Evolutionary conservation across 2,329 filamentous ascomycete genomes (phyloP).

Genomic region (Fusarium goolgardi): DNA sequence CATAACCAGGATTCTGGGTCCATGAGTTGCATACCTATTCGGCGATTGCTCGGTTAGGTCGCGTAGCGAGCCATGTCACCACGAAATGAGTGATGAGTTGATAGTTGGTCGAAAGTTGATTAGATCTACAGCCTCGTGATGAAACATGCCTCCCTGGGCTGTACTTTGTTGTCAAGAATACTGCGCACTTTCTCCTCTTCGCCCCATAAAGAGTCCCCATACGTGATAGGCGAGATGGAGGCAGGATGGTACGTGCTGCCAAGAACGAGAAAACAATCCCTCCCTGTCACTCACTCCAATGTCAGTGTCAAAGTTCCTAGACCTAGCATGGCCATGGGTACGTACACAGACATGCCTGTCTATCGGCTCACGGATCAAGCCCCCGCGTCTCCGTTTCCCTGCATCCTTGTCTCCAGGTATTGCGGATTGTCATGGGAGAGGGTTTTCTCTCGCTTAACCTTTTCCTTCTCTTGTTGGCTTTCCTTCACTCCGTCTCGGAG

Average conservation of each 20-base stretch:
- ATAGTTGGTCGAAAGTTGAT: neutral
- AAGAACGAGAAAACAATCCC: constrained; percentile 12
- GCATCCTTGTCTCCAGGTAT: constrained; percentile 9
- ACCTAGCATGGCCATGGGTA: constrained; percentile 3
- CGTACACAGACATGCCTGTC: neutral
- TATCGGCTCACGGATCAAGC: constrained; percentile 28
- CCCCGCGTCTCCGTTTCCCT: constrained; percentile 24
- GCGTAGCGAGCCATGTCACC: constrained; percentile 10
- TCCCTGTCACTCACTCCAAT: constrained; percentile 9
- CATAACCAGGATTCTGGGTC: constrained; percentile 14
- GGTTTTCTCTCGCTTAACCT: constrained; percentile 19
- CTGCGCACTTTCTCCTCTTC: constrained; percentile 1
- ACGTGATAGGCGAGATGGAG: constrained; percentile 10
- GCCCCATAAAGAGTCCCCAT: constrained; percentile 15
- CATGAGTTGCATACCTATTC: constrained; percentile 21
- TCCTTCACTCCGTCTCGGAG: neutral
- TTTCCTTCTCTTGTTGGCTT: neutral
- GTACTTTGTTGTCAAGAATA: constrained; percentile 3
- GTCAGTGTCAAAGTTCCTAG: constrained; percentile 7
- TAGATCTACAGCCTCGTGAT: constrained; percentile 1
- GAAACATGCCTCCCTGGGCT: constrained; percentile 10
- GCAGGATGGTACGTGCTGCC: constrained; percentile 25
- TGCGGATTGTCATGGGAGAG: constrained; percentile 8
- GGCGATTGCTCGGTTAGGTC: constrained; percentile 21
- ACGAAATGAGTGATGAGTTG: neutral